Evolutionary conservation across 345 rosid genomes (phyloP).

Genomic region (Pistacia integerrima): DNA sequence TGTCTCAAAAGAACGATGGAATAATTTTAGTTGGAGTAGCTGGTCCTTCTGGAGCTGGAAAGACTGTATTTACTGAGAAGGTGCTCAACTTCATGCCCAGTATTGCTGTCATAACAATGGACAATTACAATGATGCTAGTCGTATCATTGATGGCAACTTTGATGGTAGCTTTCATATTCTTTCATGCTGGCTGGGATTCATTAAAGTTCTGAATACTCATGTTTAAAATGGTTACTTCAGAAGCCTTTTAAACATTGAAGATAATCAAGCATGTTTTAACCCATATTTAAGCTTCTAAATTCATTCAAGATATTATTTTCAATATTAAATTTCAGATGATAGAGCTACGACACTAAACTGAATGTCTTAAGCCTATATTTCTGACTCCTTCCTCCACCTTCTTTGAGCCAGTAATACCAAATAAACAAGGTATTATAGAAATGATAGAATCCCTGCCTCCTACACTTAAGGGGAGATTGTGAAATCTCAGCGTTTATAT

Average conservation of each 20-base stretch:
- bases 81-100: constrained; percentile 91
- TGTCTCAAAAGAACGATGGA: constrained; percentile 93
- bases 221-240: background rate
- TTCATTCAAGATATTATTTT: background rate
- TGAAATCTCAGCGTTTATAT: background rate
- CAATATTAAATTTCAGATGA: background rate
- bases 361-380: background rate
- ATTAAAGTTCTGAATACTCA: background rate
- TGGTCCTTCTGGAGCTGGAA: constrained; percentile 99
- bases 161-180: constrained; percentile 67
- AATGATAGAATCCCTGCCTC: too few relatives aligned
- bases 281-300: background rate
- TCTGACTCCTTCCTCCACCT: background rate
- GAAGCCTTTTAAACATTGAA: background rate
- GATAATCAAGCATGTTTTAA: background rate
- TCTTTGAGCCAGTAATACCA: background rate
- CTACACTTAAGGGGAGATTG: background rate
- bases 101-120: constrained; percentile 90
- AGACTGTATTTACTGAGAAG: constrained; percentile 94
- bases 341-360: background rate
- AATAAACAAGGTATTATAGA: background rate
- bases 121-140: constrained; percentile 86
- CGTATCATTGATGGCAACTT: constrained; percentile 93
- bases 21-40: constrained; percentile 90
- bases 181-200: constrained; percentile 6